These are phyloP conservation scores for Lachnellula arida DNA, from an alignment of 2,329 filamentous ascomycete species.

Conservation along the genomic window DNA sequence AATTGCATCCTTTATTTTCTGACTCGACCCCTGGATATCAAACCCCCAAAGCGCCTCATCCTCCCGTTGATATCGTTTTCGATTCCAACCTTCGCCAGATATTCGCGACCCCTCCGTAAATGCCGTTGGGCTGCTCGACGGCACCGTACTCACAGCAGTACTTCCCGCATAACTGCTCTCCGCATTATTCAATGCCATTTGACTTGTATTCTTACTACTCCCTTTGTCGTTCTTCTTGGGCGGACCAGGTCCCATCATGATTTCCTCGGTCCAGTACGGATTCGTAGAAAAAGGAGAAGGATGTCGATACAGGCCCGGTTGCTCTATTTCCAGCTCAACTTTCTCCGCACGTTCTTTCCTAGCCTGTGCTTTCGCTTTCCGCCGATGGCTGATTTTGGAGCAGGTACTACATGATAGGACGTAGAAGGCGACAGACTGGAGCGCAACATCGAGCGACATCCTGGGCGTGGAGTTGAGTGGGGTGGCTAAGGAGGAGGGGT, in stretches of 20 bases:
- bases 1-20: slow-evolving; percentile 44
- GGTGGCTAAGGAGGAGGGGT: not conserved
- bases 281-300: slow-evolving; percentile 83
- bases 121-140: slow-evolving; percentile 41
- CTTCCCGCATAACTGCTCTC: slow-evolving; percentile 46
- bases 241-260: slow-evolving; percentile 71
- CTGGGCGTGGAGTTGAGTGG: slow-evolving; percentile 4
- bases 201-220: slow-evolving; percentile 52
- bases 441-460: slow-evolving; percentile 53
- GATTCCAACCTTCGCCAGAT: slow-evolving; percentile 64
- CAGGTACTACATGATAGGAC: slow-evolving; percentile 76
- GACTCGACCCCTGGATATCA: slow-evolving; percentile 45
- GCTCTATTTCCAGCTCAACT: slow-evolving; percentile 58
- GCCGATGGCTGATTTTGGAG: slow-evolving; percentile 62
- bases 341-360: slow-evolving; percentile 63
- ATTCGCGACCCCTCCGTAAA: slow-evolving; percentile 41
- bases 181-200: slow-evolving; percentile 55
- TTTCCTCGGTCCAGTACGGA: slow-evolving; percentile 83
- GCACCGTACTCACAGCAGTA: slow-evolving; percentile 32
- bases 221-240: slow-evolving; percentile 53
- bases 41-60: slow-evolving; percentile 83
- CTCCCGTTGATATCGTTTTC: slow-evolving; percentile 75
- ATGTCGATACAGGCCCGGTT: slow-evolving; percentile 72
- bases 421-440: slow-evolving; percentile 77
- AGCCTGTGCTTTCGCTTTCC: slow-evolving; percentile 66